Evolutionary conservation across 805 yeast species (phyloP).

Genomic region (Candida chauliodis): DNA sequence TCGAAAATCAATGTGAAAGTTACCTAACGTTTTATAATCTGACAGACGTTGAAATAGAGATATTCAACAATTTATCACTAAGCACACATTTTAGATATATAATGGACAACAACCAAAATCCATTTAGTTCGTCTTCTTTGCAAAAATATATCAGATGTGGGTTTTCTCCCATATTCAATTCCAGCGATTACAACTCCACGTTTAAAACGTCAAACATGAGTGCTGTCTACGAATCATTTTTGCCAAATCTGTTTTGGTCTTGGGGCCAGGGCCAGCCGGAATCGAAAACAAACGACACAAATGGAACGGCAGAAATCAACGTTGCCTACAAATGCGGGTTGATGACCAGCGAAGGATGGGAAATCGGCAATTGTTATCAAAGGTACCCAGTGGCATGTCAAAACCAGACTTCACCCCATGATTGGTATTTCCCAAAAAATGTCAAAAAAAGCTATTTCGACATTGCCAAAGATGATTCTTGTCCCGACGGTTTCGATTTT

Average conservation of each 20-base stretch:
- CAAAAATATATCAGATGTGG: constrained; percentile 51
- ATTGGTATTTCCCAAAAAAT: constrained; percentile 41
- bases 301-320: constrained; percentile 1
- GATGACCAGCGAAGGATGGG: constrained; percentile 50
- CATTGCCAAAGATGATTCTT: constrained; percentile 23
- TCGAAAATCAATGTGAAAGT: constrained; percentile 5
- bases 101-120: constrained; percentile 29
- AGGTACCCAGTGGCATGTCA: constrained; percentile 56
- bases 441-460: constrained; percentile 41
- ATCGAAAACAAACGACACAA: constrained; percentile 1
- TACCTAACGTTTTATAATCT: not conserved
- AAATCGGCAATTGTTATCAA: constrained; percentile 62
- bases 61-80: constrained; percentile 14
- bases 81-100: constrained; percentile 25
- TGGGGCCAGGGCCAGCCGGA: constrained; percentile 47
- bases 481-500: constrained; percentile 32
- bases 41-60: not conserved
- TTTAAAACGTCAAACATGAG: constrained; percentile 23
- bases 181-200: constrained; percentile 13
- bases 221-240: constrained; percentile 20
- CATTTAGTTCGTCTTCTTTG: constrained; percentile 40
- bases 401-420: constrained; percentile 29
- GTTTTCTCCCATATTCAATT: constrained; percentile 57
- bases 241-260: constrained; percentile 56
- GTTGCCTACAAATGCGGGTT: constrained; percentile 42